These are phyloP conservation scores for Coniella vitis DNA, from an alignment of 2,329 filamentous ascomycete species.

Conservation along the genomic window DNA sequence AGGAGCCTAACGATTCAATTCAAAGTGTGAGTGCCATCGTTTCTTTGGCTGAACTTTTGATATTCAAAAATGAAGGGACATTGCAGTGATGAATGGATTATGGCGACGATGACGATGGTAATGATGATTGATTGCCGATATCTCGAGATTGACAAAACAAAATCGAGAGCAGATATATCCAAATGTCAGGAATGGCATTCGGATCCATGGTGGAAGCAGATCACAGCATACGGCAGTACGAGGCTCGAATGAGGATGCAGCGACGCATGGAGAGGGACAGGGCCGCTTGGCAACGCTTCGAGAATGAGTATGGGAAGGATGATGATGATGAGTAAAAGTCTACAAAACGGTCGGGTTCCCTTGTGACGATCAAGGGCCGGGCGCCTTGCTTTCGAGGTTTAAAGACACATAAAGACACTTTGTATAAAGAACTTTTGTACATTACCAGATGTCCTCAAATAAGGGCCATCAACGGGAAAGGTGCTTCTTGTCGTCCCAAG, in stretches of 20 bases:
- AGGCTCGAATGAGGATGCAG: conserved; percentile 57
- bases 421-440: conserved; percentile 11
- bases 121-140: too few species aligned
- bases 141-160: too few species aligned
- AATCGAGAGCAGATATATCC: conserved; percentile 54
- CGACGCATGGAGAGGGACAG: conserved; percentile 57
- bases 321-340: conserved; percentile 30
- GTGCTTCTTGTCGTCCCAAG: neutral
- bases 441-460: conserved; percentile 13
- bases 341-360: neutral
- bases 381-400: neutral
- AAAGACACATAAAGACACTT: conserved; percentile 7
- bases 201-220: conserved; percentile 74
- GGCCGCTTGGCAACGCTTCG: conserved; percentile 62
- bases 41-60: too few species aligned
- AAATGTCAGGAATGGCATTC: conserved; percentile 81
- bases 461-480: conserved; percentile 4
- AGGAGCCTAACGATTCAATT: conserved; percentile 67
- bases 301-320: conserved; percentile 50
- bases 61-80: neutral
- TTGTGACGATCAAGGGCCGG: neutral
- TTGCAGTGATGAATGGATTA: conserved; percentile 1
- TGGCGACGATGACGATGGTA: too few species aligned
- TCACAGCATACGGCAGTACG: conserved; percentile 57
- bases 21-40: conserved; percentile 55